A percentile compares a stretch with the other conserved stretches of the same genome.
phyloP scores from a whole-genome alignment of 768 basidiomycete genomes.

The Boletellus emodensis region DNA sequence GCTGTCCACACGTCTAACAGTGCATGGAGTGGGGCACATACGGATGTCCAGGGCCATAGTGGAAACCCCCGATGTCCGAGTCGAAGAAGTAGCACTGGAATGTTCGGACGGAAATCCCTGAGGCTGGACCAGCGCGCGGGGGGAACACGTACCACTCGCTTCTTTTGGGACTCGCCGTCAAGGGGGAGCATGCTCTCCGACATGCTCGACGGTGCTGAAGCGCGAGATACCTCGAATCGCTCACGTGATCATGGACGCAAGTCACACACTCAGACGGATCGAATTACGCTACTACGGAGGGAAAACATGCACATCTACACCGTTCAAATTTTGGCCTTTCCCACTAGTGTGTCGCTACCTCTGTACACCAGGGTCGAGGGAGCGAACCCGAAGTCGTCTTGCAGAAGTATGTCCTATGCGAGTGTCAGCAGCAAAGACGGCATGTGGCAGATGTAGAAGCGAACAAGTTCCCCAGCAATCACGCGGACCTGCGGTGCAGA shows the following conservation, averaged over 20 bases:
- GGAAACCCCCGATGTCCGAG: slow-evolving; percentile 98
- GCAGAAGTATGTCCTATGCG: slow-evolving; percentile 57
- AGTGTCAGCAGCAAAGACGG: slow-evolving; percentile 8
- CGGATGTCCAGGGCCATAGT: slow-evolving; percentile 98
- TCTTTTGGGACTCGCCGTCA: slow-evolving; percentile 71
- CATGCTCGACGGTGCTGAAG: slow-evolving; percentile 24
- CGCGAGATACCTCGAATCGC: background rate
- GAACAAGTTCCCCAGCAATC: slow-evolving; percentile 77
- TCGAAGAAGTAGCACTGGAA: slow-evolving; percentile 97
- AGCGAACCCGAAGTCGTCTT: slow-evolving; percentile 80
- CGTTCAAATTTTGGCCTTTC: slow-evolving; percentile 58
- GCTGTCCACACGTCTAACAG: background rate
- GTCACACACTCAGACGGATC: background rate
- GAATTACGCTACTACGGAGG: slow-evolving; percentile 1
- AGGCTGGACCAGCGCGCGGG: slow-evolving; percentile 7
- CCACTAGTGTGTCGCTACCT: slow-evolving; percentile 60
- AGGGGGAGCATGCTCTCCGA: slow-evolving; percentile 52
- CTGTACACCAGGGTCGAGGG: slow-evolving; percentile 79
- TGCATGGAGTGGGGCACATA: slow-evolving; percentile 34
- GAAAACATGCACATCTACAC: slow-evolving; percentile 7
- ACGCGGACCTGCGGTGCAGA: slow-evolving; percentile 59
- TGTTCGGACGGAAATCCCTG: background rate
- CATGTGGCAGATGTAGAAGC: slow-evolving; percentile 22
- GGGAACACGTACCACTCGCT: slow-evolving; percentile 71
- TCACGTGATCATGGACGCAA: slow-evolving; percentile 20